A percentile compares a stretch with the other conserved stretches of the same genome.
Conservation (phyloP, 345 rosid species). For the Carallia brachiata region DNA sequence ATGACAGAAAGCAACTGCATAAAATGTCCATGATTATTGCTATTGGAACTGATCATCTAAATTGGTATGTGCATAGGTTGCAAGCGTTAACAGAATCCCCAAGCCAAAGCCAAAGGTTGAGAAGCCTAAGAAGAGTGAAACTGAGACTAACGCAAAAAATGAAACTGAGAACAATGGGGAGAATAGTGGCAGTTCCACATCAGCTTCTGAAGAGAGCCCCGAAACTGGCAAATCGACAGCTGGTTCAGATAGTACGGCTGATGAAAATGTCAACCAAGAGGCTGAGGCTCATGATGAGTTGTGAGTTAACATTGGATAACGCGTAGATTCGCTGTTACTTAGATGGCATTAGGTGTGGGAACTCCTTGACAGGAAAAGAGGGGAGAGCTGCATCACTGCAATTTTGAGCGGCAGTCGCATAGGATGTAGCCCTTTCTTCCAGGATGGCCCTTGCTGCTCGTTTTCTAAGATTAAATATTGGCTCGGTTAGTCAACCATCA, state of each 20-base stretch:
- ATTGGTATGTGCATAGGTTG: slow-evolving; percentile 41
- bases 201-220: slow-evolving; percentile 32
- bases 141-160: slow-evolving; percentile 35
- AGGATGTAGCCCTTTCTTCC: background rate
- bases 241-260: slow-evolving; percentile 22
- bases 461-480: background rate
- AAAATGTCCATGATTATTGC: background rate
- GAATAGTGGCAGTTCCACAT: slow-evolving; percentile 25
- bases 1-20: background rate
- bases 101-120: slow-evolving; percentile 90
- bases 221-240: slow-evolving; percentile 28
- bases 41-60: background rate
- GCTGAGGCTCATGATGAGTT: slow-evolving; percentile 61
- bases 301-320: slow-evolving; percentile 25
- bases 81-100: slow-evolving; percentile 62
- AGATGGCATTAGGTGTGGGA: slow-evolving; percentile 1
- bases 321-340: background rate
- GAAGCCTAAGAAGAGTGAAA: slow-evolving; percentile 65
- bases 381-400: background rate
- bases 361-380: background rate
- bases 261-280: slow-evolving; percentile 25
- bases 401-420: background rate
- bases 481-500: background rate
- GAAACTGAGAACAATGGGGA: slow-evolving; percentile 47
- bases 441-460: background rate